A percentile compares a stretch with the other conserved stretches of the same genome.
Conservation (phyloP, 768 basidiomycete genomes). For the Kwoniella sp. region DNA sequence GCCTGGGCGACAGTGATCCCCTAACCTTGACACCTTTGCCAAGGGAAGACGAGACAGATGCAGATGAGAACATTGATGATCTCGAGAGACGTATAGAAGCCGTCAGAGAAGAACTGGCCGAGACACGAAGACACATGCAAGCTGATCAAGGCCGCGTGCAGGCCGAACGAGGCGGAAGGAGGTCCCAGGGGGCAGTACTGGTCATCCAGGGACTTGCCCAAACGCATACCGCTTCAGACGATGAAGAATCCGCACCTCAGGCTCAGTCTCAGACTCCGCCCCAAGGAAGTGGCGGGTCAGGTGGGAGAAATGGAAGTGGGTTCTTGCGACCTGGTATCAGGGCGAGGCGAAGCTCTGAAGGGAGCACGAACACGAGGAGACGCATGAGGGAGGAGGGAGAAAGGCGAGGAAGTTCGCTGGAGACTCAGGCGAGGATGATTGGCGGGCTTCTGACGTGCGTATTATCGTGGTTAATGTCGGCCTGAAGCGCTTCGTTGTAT, state of each 20-base stretch:
- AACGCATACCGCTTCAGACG: conserved; percentile 19
- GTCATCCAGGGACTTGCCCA: conserved; percentile 49
- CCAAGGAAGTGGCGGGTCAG: neutral
- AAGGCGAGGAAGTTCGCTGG: conserved; percentile 22
- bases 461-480: no score
- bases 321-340: conserved; percentile 11
- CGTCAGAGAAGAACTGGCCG: conserved; percentile 18
- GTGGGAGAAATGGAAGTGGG: neutral
- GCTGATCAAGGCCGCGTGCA: neutral
- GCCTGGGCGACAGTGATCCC: neutral
- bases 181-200: conserved; percentile 35
- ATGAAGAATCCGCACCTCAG: neutral
- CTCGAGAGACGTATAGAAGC: conserved; percentile 11
- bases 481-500: no score
- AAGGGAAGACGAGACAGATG: neutral
- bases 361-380: neutral
- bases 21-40: neutral
- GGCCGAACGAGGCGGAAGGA: conserved; percentile 10
- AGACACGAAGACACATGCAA: conserved; percentile 7
- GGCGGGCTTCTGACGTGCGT: conserved; percentile 45
- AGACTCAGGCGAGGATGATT: conserved; percentile 45
- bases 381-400: conserved; percentile 12
- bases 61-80: conserved; percentile 13
- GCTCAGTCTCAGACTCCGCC: neutral
- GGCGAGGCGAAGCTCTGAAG: conserved; percentile 19